A percentile compares a stretch with the other conserved stretches of the same genome.
Conservation (phyloP, 2,329 filamentous ascomycete genomes). For the Didymella pomorum region DNA sequence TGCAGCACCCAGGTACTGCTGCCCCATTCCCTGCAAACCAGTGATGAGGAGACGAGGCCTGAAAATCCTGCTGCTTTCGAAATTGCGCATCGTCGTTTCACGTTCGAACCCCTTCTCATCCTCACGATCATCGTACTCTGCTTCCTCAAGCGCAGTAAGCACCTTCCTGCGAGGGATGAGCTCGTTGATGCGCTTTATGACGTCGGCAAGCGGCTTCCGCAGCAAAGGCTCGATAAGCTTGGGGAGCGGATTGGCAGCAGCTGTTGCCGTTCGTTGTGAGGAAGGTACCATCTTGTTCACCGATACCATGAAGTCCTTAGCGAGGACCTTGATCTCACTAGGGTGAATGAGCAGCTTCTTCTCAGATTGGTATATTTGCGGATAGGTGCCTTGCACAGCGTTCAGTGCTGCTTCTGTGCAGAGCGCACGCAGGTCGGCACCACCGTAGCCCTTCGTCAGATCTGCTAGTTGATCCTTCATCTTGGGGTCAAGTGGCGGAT, state of each 20-base stretch:
- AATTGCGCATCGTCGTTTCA: constrained; percentile 74
- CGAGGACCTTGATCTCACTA: constrained; percentile 81
- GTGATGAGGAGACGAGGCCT: constrained; percentile 84
- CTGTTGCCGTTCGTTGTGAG: constrained; percentile 87
- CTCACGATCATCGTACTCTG: constrained; percentile 88
- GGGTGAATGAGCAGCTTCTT: constrained; percentile 91
- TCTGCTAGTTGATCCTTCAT: constrained; percentile 88
- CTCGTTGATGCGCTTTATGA: constrained; percentile 74
- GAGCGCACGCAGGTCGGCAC: constrained; percentile 90
- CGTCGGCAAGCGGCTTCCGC: constrained; percentile 72
- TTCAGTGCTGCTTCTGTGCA: constrained; percentile 97
- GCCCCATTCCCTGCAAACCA: constrained; percentile 89
- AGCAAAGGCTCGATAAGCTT: constrained; percentile 83
- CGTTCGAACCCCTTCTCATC: constrained; percentile 83
- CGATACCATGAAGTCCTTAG: constrained; percentile 96
- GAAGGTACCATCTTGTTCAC: constrained; percentile 97
- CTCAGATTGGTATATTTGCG: constrained; percentile 91
- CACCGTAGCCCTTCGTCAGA: constrained; percentile 93
- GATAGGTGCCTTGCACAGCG: constrained; percentile 92
- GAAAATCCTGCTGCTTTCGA: constrained; percentile 88
- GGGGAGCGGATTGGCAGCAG: constrained; percentile 81
- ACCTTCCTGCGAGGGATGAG: constrained; percentile 86
- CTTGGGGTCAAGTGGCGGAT: constrained; percentile 71
- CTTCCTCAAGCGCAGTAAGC: constrained; percentile 89
- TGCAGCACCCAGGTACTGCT: constrained; percentile 85